phyloP scores from a whole-genome alignment of 441 rosid genomes.

The Breynia disticha region DNA sequence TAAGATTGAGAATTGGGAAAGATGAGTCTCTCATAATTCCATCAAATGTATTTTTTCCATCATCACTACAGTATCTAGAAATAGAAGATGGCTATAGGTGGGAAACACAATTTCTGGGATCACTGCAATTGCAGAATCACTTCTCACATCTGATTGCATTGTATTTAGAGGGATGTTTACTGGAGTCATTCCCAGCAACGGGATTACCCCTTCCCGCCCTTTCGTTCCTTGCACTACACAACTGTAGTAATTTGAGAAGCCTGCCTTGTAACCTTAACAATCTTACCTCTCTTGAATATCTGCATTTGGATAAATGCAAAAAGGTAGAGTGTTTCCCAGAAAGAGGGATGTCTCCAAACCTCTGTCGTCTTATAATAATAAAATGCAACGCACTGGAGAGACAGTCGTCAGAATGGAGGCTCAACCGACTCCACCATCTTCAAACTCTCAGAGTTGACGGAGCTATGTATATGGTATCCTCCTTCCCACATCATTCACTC shows the following conservation, averaged over 20 bases:
- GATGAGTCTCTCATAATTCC: neutral
- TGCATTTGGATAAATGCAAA: conserved; percentile 16
- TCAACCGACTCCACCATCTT: no score
- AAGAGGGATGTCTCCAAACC: conserved; percentile 20
- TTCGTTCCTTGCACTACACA: neutral
- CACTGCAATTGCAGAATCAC: neutral
- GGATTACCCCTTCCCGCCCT: neutral
- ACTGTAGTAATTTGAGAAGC: neutral
- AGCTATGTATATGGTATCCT: no score
- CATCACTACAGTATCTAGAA: neutral
- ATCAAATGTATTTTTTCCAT: neutral
- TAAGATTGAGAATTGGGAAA: neutral
- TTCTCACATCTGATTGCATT: neutral
- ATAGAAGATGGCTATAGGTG: neutral
- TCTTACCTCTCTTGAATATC: conserved; percentile 21
- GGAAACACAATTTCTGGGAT: neutral
- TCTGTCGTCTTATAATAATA: no score
- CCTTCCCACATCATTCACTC: no score
- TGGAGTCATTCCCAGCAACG: neutral
- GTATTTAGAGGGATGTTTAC: neutral
- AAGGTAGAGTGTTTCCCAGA: conserved; percentile 18
- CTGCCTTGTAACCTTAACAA: conserved; percentile 15
- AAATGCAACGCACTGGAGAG: no score
- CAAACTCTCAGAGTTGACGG: no score
- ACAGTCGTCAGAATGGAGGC: no score